Base-by-base conservation (phyloP, 805 yeast genomes). In the Pichia deserticola region DNA sequence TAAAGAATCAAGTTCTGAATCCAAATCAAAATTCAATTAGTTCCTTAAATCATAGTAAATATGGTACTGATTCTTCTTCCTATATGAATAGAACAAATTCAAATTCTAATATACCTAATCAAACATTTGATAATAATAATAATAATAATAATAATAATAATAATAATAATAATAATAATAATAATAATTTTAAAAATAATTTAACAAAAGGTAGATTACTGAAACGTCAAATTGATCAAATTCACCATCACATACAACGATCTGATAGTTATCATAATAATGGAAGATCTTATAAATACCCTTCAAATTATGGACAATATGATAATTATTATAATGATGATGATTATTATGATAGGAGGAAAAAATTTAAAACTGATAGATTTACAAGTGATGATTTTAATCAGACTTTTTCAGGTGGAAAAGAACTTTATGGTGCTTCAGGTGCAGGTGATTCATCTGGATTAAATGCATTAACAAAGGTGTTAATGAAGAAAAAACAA, bases 1-100 rank as follows among this genome's bases (percentile, higher is more conserved):
- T 68, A 73, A 74, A 64, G 11, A 39, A 39, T 11, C 7, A 25
- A 39, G 15, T 39, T 15, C 30, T 35, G 45, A 45, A 44, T 35
- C 37, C 43, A 36, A 9, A 8, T 12, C 40, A 27, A 30, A 32
- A 7, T 36, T 27, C 29, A 15, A 42, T 35, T 15, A 35, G 36
- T n/a, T 50, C 55, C 4, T 37, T 48, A 5, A 36, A 53, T 35
- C 56, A 54, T 40, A 47, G 54, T 27, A 47, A 42, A 38, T 53
- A 54, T 40, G 54, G 52, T 27, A 32, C 34, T 8, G 55, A 50
- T 25, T 37, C 33, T 38, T 29, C 50, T 20, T 20, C 43, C 30
- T 42, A 50, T 25, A 44, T 47, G 46, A 42, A 36, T 29, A 35
- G 52, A 20, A 35, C 15, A 7, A 44, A 47, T 28, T 43, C 50